Evolutionary conservation across 2,329 filamentous ascomycete genomes (phyloP), one percentile per base, ranked within the genome.

Genomic region (Pleoardoris graminearum): DNA sequence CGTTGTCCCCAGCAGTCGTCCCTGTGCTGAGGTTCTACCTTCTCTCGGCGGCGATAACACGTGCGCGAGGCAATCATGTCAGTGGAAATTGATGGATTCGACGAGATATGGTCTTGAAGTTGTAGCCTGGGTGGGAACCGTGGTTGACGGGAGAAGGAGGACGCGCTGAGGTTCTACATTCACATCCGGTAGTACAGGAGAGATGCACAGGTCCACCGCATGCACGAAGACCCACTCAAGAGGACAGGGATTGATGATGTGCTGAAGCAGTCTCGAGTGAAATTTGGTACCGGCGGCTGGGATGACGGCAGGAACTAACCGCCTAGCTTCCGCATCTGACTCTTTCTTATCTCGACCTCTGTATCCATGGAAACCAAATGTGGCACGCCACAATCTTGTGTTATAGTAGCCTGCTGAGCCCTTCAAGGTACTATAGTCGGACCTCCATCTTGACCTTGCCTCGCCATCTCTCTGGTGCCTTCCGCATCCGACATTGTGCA

Each of bases 251-350:
- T n/a, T n/a, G n/a, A n/a, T 36, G 19, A 36, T 21, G 38, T 23
- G 14, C 38, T 22, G 35, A 36, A 19, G 27, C n/a, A 48, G 16
- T 16, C 14, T 4, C 2, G 19, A 27, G 6, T 27, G 29, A 43
- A 51, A 23, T 55, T 41, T 55, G 48, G 48, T 55, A 55, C 37
- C 50, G 37, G 27, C 54, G 46, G 47, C 22, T 43, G 25, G 51
- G 47, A 57, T 53, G 29, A 43, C 36, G 47, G 50, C 53, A 59
- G 51, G 42, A 53, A 51, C 56, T 57, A 56, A 57, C 22, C 19
- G 36, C 22, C 48, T 59, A 59, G 56, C 54, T 59, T 53, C 50
- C 53, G 48, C 48, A 37, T 37, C 23, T 50, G 37, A 42, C 39
- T 33, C 46, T 44, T 14, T 43, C 48, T 47, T 48, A 30, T 48